These are phyloP conservation scores for Fusarium sp. DNA, from an alignment of 2,329 filamentous ascomycete species.

Conservation along the genomic window DNA sequence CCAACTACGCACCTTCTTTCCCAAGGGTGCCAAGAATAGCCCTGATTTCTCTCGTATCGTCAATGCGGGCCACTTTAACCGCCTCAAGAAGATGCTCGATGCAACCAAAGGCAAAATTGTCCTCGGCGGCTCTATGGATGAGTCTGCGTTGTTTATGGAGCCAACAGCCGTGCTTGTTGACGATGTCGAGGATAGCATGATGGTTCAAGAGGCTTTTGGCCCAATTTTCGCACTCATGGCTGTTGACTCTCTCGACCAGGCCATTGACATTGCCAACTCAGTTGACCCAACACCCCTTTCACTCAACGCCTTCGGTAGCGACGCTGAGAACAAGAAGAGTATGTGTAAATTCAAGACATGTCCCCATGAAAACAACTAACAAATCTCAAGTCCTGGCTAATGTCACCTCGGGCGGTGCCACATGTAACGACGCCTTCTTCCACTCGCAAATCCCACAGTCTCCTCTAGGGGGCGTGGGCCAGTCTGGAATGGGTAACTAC, in stretches of 20 bases:
- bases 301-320: slow-evolving; percentile 87
- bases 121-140: slow-evolving; percentile 87
- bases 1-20: slow-evolving; percentile 84
- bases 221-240: slow-evolving; percentile 90
- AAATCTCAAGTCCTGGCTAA: slow-evolving; percentile 56
- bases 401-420: slow-evolving; percentile 65
- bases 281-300: slow-evolving; percentile 88
- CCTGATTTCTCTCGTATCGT: slow-evolving; percentile 85
- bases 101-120: slow-evolving; percentile 86
- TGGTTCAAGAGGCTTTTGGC: slow-evolving; percentile 90
- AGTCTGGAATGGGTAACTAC: slow-evolving; percentile 64
- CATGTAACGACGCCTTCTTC: slow-evolving; percentile 64
- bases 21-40: slow-evolving; percentile 83
- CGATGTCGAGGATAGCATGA: slow-evolving; percentile 78
- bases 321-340: slow-evolving; percentile 83
- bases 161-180: slow-evolving; percentile 92
- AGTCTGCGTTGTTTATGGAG: slow-evolving; percentile 86
- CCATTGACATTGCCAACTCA: slow-evolving; percentile 84
- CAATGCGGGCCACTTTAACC: slow-evolving; percentile 83
- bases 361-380: slow-evolving; percentile 20
- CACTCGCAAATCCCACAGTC: slow-evolving; percentile 59
- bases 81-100: slow-evolving; percentile 94
- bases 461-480: slow-evolving; percentile 66
- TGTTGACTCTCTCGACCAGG: slow-evolving; percentile 85
- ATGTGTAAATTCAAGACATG: slow-evolving; percentile 48